Evolutionary conservation across 23 red algal genomes (phyloP).

Genomic region (Gracilaria caudata): DNA sequence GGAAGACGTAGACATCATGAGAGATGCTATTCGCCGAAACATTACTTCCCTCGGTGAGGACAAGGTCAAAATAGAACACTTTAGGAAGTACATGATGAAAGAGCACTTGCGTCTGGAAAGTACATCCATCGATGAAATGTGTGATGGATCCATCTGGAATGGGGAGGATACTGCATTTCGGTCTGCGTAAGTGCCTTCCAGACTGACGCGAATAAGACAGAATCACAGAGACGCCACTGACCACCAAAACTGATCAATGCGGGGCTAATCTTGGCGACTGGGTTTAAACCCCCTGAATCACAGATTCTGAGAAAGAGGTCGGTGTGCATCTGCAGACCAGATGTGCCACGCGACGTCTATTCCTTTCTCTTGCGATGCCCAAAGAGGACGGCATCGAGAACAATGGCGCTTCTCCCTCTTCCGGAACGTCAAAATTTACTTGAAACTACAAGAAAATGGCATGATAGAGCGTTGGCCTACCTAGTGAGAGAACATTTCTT

Average conservation of each 20-base stretch:
- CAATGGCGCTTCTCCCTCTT: no score
- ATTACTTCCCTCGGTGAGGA: slow-evolving; percentile 43
- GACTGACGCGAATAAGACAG: not conserved
- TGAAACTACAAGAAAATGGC: no score
- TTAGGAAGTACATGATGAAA: slow-evolving; percentile 50
- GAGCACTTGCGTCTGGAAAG: slow-evolving; percentile 26
- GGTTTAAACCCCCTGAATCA: not conserved
- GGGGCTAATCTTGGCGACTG: no score
- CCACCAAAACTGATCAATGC: not conserved
- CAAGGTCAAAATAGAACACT: slow-evolving; percentile 12
- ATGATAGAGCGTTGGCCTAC: no score
- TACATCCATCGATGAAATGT: slow-evolving; percentile 40
- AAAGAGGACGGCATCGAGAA: no score
- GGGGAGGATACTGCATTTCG: slow-evolving; percentile 31
- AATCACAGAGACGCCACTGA: not conserved
- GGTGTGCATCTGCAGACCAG: no score
- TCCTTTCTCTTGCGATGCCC: no score
- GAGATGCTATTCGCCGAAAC: slow-evolving; percentile 41
- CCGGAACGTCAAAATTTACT: no score
- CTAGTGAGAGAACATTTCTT: no score
- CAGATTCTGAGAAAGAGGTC: no score
- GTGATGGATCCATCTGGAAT: slow-evolving; percentile 22
- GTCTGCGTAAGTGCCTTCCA: not conserved
- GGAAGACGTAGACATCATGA: slow-evolving; percentile 46
- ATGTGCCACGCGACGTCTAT: no score